phyloP scores from a whole-genome alignment of 225 moss, liverwort and hornwort species.

The Ulota crispa region DNA sequence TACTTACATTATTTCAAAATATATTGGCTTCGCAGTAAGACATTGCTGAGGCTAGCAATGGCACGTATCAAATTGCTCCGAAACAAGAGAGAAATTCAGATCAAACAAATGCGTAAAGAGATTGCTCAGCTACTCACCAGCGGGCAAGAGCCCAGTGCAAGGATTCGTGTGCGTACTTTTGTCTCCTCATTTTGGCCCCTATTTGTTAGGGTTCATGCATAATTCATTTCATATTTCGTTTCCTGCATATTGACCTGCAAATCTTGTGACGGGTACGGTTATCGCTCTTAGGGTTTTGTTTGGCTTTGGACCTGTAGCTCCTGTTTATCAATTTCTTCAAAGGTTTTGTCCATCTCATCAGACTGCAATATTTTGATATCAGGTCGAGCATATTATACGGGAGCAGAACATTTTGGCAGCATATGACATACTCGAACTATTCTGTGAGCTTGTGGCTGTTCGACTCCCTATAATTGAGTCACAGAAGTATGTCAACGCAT shows the following conservation, averaged over 20 bases:
- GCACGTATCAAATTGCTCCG: slow-evolving; percentile 97
- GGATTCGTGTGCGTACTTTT: slow-evolving; percentile 75
- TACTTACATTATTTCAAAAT: background rate
- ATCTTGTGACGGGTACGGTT: slow-evolving; percentile 3
- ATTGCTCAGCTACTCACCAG: slow-evolving; percentile 81
- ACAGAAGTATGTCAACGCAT: slow-evolving; percentile 66
- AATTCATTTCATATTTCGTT: background rate
- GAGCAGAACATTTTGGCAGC: slow-evolving; percentile 98
- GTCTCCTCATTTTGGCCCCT: background rate
- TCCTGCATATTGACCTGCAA: background rate
- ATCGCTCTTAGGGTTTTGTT: background rate
- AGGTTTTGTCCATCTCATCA: background rate
- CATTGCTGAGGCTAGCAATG: slow-evolving; percentile 91
- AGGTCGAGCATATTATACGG: slow-evolving; percentile 94
- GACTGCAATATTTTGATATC: slow-evolving; percentile 1
- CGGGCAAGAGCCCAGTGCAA: slow-evolving; percentile 95
- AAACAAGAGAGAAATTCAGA: slow-evolving; percentile 93
- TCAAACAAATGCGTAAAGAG: slow-evolving; percentile 95
- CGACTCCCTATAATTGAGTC: slow-evolving; percentile 96
- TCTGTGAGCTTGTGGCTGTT: slow-evolving; percentile 94
- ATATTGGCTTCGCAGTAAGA: slow-evolving; percentile 64
- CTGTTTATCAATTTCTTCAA: background rate
- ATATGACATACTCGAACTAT: slow-evolving; percentile 93
- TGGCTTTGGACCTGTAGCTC: background rate
- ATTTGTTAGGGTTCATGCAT: background rate